Base-by-base conservation (phyloP, 2,329 filamentous ascomycete species). In the Chaetomium sp. region DNA sequence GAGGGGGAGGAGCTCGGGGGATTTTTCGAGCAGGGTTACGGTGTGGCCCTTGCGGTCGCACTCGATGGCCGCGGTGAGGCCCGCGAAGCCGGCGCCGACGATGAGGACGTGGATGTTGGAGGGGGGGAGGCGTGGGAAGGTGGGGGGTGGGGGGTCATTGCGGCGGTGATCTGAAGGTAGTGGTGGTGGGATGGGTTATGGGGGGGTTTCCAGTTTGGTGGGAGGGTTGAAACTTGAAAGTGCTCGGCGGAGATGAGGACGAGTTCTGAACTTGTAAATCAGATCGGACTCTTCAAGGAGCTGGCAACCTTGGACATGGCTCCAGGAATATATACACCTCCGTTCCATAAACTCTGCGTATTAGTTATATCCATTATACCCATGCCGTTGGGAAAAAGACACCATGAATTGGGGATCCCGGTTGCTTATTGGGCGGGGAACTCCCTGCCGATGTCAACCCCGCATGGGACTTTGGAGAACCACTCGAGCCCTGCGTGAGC, bases 31-130 rank as follows among this genome's bases (percentile, higher is more conserved):
- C 19, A 81, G 74, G 49, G 72, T 74, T 63, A 74, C 82, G 1
- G 74, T 73, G 70, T 86, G 83, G 12, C 84, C 84, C 70, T 85
- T 83, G 45, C 81, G 79, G 54, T 81, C 76, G 70, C 82, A 85
- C 72, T 86, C 83, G 65, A 86, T 85, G 35, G 83, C 83, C 19
- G 83, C 82, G 6, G 84, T 82, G 16, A 86, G 78, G 31, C 84
- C 85, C 31, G 82, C 84, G 64, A 86, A 86, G 29, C 83, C 84
- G 70, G 76, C 77, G 27, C 81, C 81, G 7, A 82, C 79, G 57
- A 82, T 77, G 25, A 83, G 70, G 55, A 82, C 78, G 25, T 75
- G 75, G 69, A 82, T 77, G 62, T 77, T 77, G 4, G 64, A 67
- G 16, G 62, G 64, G 10, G 64, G 60, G 45, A 66, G 64, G 47